Evolutionary conservation across 1,284 basidiomycete species (phyloP), one percentile per base, ranked within the genome.

Genomic region (Cerrena zonata): DNA sequence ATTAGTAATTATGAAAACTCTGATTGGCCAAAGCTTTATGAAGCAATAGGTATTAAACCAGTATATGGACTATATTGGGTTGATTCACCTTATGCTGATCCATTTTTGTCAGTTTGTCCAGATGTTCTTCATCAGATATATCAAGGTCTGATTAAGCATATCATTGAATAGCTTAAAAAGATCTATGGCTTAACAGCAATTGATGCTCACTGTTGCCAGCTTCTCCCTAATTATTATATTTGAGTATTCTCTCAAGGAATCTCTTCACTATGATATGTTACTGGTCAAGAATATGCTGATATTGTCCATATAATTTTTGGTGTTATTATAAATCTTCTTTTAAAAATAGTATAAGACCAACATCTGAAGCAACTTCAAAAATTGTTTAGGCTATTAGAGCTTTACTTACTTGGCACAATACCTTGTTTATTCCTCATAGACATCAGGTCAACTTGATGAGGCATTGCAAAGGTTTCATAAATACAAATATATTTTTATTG

Each of bases 41-140:
- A 41, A 2, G 37, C 39, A 4, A 48, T 41, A 4, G 47, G 52
- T 2, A 48, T 58, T 27, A 56, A 59, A 27, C 55, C 56, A 2
- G 48, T 61, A 5, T 45, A 48, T 11, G 44, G 57, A 1, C 74
- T 72, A 0, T 75, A 72, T 53, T 76, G 71, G 72, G 47, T 57
- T 12, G 54, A 58, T n/a, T 60, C 73, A 12, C 70, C 69, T 0
- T 60, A 65, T 44, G 37, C 48, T n/a, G 56, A 76, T 55, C 69
- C 74, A 24, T 68, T 62, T 49, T 23, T 34, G 0, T 59, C 61
- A 4, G 67, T 76, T 24, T 69, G 69, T 0, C 73, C 72, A 0
- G 71, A 77, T 52, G 56, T 75, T 25, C 66, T 75, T 0, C 74
- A 76, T 48, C 72, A 76, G 50, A 57, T 73, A 0, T 67, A 71